Conservation (phyloP, 2,329 filamentous ascomycete species). For the Cladosporium austrohemisphaericum region DNA sequence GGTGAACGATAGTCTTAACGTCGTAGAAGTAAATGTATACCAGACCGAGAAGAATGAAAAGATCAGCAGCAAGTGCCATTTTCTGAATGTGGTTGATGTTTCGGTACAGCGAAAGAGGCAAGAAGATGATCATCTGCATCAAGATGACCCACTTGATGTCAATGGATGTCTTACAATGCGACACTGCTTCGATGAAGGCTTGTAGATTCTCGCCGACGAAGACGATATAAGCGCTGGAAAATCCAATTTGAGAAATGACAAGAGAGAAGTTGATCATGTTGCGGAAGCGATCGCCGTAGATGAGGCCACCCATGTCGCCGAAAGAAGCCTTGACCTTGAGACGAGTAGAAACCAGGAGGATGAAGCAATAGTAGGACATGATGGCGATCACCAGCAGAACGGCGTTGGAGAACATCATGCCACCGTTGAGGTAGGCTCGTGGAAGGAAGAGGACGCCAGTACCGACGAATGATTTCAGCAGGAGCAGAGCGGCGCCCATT, state of each 20-base stretch:
- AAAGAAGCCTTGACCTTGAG: slow-evolving; percentile 89
- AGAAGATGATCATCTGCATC: slow-evolving; percentile 91
- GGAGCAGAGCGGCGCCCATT: slow-evolving; percentile 73
- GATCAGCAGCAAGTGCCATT: slow-evolving; percentile 87
- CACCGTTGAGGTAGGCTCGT: slow-evolving; percentile 88
- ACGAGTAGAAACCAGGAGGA: slow-evolving; percentile 82
- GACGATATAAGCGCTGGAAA: slow-evolving; percentile 92
- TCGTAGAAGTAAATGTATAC: slow-evolving; percentile 97
- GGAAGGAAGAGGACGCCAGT: slow-evolving; percentile 93
- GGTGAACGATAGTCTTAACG: slow-evolving; percentile 70
- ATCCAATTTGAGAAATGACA: slow-evolving; percentile 91
- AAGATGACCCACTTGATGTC: slow-evolving; percentile 86
- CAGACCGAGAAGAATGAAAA: slow-evolving; percentile 88
- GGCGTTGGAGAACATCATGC: slow-evolving; percentile 93
- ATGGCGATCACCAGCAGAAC: slow-evolving; percentile 81
- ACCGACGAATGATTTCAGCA: slow-evolving; percentile 96
- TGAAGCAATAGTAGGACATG: slow-evolving; percentile 96
- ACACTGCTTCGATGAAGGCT: slow-evolving; percentile 88
- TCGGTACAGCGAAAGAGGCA: slow-evolving; percentile 87
- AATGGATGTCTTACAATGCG: slow-evolving; percentile 79
- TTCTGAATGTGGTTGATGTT: slow-evolving; percentile 98
- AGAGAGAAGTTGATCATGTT: slow-evolving; percentile 84
- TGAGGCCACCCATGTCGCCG: slow-evolving; percentile 87
- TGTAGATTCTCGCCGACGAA: slow-evolving; percentile 95
- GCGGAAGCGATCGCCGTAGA: slow-evolving; percentile 90